These are phyloP conservation scores for Phalaenopsis equestris DNA, from an alignment of 106 monocot species.

Conservation along the genomic window DNA sequence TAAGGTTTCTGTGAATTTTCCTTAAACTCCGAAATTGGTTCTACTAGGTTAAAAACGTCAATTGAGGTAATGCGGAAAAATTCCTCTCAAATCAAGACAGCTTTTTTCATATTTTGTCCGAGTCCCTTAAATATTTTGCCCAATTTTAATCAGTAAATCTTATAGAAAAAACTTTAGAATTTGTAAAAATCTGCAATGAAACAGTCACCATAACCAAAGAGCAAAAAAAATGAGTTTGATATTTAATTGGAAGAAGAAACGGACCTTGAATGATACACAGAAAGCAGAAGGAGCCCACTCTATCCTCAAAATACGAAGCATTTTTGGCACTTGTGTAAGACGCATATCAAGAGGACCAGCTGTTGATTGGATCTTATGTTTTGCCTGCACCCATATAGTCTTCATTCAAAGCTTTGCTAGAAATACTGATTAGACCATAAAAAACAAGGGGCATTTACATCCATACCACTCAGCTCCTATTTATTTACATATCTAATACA, in stretches of 20 bases:
- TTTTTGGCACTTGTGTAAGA: constrained; percentile 88
- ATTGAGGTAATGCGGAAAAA: not conserved
- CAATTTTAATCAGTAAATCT: not conserved
- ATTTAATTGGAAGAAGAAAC: not conserved
- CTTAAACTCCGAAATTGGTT: not conserved
- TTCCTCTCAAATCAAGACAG: not conserved
- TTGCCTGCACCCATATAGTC: constrained; percentile 36
- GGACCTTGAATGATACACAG: constrained; percentile 92
- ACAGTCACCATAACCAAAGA: not conserved
- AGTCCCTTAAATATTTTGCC: not conserved
- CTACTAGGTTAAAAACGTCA: not conserved
- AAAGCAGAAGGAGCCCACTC: constrained; percentile 81
- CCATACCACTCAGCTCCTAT: too few species aligned
- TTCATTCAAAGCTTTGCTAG: not conserved
- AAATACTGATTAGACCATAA: not conserved
- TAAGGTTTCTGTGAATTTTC: not conserved
- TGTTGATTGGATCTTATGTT: constrained; percentile 94
- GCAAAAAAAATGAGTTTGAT: not conserved
- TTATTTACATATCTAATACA: too few species aligned
- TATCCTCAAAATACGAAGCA: constrained; percentile 69
- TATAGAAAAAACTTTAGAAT: not conserved
- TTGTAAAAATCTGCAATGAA: not conserved
- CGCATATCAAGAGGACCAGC: constrained; percentile 85
- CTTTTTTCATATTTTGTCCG: not conserved
- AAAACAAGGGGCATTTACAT: too few species aligned